A percentile compares a stretch with the other conserved stretches of the same genome.
Evolutionary conservation across 208 protist genomes (phyloP).

Genomic region (Trypanosoma cruzi): DNA sequence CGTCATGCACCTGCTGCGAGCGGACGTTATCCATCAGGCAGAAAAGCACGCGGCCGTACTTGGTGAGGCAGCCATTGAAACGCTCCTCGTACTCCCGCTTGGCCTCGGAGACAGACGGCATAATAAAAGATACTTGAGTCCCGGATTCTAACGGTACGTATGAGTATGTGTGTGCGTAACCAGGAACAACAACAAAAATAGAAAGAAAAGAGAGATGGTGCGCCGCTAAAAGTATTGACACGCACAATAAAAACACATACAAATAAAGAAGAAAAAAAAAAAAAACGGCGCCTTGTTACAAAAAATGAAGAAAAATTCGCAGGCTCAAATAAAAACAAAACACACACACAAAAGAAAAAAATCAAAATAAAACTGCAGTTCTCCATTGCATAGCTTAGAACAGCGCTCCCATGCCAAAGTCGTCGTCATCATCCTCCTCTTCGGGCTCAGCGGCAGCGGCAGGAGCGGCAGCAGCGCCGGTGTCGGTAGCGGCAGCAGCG

Average conservation of each 20-base stretch:
- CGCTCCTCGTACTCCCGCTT: conserved; percentile 93
- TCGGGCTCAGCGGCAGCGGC: conserved; percentile 45
- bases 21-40: conserved; percentile 98
- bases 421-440: conserved; percentile 84
- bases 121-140: conserved; percentile 1
- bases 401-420: conserved; percentile 53
- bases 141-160: background rate
- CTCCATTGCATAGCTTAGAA: background rate
- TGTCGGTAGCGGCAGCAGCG: conserved; percentile 49
- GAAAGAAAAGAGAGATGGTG: background rate
- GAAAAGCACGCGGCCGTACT: conserved; percentile 96
- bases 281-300: too few relatives aligned
- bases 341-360: conserved; percentile 8
- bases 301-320: background rate
- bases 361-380: conserved; percentile 5
- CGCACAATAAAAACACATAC: background rate
- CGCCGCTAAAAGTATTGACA: background rate
- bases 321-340: background rate
- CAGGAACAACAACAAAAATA: background rate
- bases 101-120: conserved; percentile 64
- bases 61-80: conserved; percentile 89
- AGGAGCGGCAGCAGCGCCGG: conserved; percentile 36
- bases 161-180: background rate
- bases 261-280: background rate
- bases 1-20: conserved; percentile 97